Percentiles rank a stretch among this genome's conserved stretches.
phyloP scores from a whole-genome alignment of 345 rosid species.

The Ricinus communis region DNA sequence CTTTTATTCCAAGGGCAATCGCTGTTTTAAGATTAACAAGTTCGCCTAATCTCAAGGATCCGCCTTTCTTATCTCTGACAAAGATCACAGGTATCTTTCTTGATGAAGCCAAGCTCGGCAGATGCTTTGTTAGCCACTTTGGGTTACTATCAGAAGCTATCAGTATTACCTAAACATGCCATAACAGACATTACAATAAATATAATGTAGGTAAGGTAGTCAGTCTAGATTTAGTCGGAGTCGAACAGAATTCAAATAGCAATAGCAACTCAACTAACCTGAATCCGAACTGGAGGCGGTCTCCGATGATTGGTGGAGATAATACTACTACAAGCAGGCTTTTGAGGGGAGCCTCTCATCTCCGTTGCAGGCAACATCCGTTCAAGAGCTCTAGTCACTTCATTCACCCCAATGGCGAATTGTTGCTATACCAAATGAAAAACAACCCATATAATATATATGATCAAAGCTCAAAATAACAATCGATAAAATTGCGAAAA shows the following conservation, averaged over 20 bases:
- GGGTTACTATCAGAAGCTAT: conserved; percentile 72
- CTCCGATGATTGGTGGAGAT: conserved; percentile 15
- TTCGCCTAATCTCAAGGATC: conserved; percentile 66
- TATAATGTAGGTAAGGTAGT: no score
- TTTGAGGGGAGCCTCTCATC: no score
- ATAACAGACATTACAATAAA: not conserved
- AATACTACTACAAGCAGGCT: conserved; percentile 1
- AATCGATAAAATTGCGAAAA: not conserved
- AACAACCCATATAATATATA: not conserved
- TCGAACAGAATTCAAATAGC: no score
- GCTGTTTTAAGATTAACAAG: conserved; percentile 70
- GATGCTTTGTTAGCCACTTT: conserved; percentile 64
- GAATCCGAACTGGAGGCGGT: conserved; percentile 46
- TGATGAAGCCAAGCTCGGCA: conserved; percentile 60
- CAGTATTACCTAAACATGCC: conserved; percentile 48
- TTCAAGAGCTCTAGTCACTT: conserved; percentile 81
- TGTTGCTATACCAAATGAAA: conserved; percentile 48
- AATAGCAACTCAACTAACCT: conserved; percentile 53
- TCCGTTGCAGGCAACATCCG: conserved; percentile 52
- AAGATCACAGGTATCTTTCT: conserved; percentile 57
- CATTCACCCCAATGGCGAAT: conserved; percentile 81
- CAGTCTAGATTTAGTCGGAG: no score
- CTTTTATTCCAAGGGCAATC: conserved; percentile 64
- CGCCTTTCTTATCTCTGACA: conserved; percentile 54
- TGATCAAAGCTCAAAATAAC: not conserved